Evolutionary conservation across 148 eudicot species (phyloP).

Genomic region (Spergularia bocconei): DNA sequence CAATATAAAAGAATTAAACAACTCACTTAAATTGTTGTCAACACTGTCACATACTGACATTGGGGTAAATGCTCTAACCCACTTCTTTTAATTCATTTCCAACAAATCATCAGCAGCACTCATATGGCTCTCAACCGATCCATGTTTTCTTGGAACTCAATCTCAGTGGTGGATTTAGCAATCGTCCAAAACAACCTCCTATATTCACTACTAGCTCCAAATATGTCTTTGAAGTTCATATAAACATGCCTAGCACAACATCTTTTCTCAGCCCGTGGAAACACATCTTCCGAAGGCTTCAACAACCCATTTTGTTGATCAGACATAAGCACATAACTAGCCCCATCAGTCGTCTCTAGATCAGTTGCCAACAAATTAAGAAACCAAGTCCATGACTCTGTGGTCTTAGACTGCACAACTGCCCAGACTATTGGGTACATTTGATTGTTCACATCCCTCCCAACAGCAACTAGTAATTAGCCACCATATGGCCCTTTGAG

Average conservation of each 20-base stretch:
- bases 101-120: background rate
- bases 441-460: constrained; percentile 1
- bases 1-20: background rate
- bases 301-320: background rate
- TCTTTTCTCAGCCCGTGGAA: background rate
- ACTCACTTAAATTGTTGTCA: background rate
- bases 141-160: background rate
- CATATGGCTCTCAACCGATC: background rate
- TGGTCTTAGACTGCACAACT: background rate
- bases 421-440: background rate
- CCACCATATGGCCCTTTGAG: background rate
- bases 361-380: background rate
- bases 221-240: background rate
- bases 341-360: background rate
- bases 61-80: background rate
- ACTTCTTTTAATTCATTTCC: background rate
- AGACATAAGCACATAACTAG: background rate
- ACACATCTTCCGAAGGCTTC: background rate
- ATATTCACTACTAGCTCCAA: background rate
- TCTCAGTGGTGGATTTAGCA: background rate
- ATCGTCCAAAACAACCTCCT: background rate
- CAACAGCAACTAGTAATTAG: background rate
- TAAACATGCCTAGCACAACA: constrained; percentile 1
- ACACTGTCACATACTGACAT: background rate
- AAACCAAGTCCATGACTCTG: background rate